Conservation (phyloP, 805 yeast species). For the Candida tallmaniae region DNA sequence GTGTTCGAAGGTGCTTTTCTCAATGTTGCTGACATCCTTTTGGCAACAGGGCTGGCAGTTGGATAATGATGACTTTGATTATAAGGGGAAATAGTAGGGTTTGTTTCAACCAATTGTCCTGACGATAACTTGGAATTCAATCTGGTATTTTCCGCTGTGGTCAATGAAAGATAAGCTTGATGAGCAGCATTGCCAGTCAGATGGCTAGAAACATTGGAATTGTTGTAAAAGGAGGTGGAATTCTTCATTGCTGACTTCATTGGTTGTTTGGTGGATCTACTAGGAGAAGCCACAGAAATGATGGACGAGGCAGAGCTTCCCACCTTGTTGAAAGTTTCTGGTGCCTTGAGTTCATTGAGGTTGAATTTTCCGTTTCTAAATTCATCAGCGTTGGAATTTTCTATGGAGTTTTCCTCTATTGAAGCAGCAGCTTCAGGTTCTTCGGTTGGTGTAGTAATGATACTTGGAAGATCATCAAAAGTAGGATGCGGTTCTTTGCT, state of each 20-base stretch:
- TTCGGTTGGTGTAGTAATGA: too few species aligned
- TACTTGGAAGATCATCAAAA: constrained; percentile 27
- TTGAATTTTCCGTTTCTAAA: not conserved
- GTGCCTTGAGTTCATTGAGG: constrained; percentile 18
- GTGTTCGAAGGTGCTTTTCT: constrained; percentile 19
- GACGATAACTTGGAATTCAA: constrained; percentile 58
- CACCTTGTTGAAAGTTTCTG: constrained; percentile 9
- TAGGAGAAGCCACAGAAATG: constrained; percentile 24
- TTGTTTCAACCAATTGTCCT: constrained; percentile 26
- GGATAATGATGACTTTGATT: constrained; percentile 13
- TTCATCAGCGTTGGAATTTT: constrained; percentile 5
- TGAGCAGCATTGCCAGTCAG: constrained; percentile 42
- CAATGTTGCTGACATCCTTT: constrained; percentile 24
- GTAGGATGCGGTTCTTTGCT: constrained; percentile 26
- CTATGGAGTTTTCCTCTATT: constrained; percentile 15
- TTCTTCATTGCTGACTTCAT: constrained; percentile 51
- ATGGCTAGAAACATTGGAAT: constrained; percentile 3
- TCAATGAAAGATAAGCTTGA: constrained; percentile 59
- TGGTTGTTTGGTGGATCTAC: constrained; percentile 28
- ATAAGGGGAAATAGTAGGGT: constrained; percentile 9
- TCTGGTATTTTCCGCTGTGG: constrained; percentile 79
- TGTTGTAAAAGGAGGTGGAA: constrained; percentile 19
- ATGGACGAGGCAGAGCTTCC: constrained; percentile 29
- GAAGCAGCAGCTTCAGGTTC: not conserved
- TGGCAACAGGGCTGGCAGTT: constrained; percentile 7